Conservation (phyloP, 1,284 basidiomycete species). For the Inonotus hispidus region DNA sequence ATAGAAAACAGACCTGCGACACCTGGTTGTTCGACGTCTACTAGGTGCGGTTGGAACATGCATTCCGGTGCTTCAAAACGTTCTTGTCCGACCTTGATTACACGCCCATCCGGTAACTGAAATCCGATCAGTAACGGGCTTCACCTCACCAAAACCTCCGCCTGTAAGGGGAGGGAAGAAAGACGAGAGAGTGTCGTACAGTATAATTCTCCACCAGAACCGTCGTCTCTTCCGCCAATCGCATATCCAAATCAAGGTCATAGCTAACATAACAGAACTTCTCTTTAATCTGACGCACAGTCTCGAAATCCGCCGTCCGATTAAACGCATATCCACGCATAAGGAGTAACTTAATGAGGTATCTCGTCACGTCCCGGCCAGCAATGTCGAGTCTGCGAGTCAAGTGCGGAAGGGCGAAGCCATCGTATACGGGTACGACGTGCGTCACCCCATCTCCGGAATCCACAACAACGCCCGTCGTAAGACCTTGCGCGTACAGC, state of each 20-base stretch:
- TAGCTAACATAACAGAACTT: conserved; percentile 98
- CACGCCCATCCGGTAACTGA: conserved; percentile 92
- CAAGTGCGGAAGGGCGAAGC: conserved; percentile 91
- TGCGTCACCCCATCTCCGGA: conserved; percentile 99
- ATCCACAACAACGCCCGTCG: conserved; percentile 97
- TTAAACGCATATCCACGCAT: conserved; percentile 99
- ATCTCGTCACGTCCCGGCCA: conserved; percentile 95
- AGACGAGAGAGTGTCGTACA: conserved; percentile 31
- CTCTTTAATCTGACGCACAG: conserved; percentile 98
- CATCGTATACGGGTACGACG: conserved; percentile 97
- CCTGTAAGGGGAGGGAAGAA: background rate
- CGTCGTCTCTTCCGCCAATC: conserved; percentile 94
- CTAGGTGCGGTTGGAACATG: conserved; percentile 99
- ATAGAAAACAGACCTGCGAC: conserved; percentile 65
- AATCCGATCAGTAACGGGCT: background rate
- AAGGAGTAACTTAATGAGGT: conserved; percentile 96
- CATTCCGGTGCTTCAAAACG: conserved; percentile 99
- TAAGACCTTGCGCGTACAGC: conserved; percentile 71
- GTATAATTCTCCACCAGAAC: conserved; percentile 95
- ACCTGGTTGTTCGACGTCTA: conserved; percentile 96
- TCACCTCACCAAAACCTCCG: background rate
- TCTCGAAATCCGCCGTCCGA: conserved; percentile 98
- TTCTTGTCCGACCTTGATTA: conserved; percentile 97
- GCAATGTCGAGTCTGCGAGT: conserved; percentile 95
- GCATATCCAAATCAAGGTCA: conserved; percentile 92